phyloP scores from a whole-genome alignment of 345 rosid genomes.

The Eucalyptus erythrocorys region DNA sequence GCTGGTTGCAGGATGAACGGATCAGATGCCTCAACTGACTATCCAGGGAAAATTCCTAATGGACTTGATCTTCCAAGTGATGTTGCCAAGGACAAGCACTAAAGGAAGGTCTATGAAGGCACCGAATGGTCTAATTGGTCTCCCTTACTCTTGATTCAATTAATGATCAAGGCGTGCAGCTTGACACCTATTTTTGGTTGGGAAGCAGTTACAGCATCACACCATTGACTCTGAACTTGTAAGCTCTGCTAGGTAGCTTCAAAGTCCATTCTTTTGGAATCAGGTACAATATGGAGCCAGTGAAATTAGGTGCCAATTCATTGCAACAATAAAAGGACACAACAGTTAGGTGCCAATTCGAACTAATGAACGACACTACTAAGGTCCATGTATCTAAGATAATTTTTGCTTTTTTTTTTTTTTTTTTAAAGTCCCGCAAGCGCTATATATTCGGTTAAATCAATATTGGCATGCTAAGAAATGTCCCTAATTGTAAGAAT shows the following conservation, averaged over 20 bases:
- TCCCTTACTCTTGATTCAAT: neutral
- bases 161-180: neutral
- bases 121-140: neutral
- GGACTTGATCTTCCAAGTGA: constrained; percentile 6
- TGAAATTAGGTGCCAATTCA: neutral
- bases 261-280: neutral
- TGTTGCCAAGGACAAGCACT: neutral
- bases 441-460: neutral
- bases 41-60: constrained; percentile 1
- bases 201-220: neutral
- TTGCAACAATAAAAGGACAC: neutral
- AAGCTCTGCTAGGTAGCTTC: neutral
- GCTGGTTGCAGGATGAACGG: constrained; percentile 7
- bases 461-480: neutral
- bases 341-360: neutral
- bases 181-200: neutral
- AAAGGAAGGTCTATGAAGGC: neutral
- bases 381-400: neutral
- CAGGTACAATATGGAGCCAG: neutral
- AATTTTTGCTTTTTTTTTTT: neutral
- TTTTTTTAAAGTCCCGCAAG: neutral
- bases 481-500: neutral
- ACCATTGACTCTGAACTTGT: neutral
- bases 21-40: constrained; percentile 2
- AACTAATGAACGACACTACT: neutral